Conservation (phyloP, 1,139 yeast genomes). For the Yamadazyma songkhlaensis region DNA sequence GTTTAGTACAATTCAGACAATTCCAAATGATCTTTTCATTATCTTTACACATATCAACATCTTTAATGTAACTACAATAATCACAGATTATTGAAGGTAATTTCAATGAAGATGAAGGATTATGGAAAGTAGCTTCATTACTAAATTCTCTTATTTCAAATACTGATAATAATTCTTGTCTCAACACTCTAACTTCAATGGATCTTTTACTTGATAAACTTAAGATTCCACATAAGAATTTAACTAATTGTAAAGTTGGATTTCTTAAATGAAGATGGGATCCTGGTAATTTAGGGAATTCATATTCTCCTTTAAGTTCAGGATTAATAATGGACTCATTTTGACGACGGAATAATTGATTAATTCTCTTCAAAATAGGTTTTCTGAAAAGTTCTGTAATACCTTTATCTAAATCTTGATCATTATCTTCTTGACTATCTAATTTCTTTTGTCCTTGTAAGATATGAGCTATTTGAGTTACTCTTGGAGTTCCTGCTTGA, state of each 20-base stretch:
- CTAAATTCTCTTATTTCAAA: constrained; percentile 86
- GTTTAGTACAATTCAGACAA: constrained; percentile 67
- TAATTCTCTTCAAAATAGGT: constrained; percentile 65
- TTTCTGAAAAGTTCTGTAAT: constrained; percentile 54
- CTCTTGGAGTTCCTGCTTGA: constrained; percentile 52
- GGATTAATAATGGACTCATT: constrained; percentile 71
- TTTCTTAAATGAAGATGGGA: constrained; percentile 58
- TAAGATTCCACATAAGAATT: constrained; percentile 70
- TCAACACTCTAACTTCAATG: constrained; percentile 70
- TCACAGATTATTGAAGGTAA: constrained; percentile 74
- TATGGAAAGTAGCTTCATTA: constrained; percentile 65
- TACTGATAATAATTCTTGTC: constrained; percentile 68
- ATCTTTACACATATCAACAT: constrained; percentile 80
- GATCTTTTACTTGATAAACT: constrained; percentile 61
- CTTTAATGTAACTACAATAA: constrained; percentile 71
- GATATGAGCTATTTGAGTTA: constrained; percentile 62
- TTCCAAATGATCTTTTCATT: constrained; percentile 51
- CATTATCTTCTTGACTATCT: constrained; percentile 24
- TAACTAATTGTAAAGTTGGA: constrained; percentile 79
- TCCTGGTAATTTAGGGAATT: constrained; percentile 73
- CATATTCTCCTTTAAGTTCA: constrained; percentile 60
- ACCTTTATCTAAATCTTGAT: constrained; percentile 34
- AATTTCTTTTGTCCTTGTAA: constrained; percentile 43
- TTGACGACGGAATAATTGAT: constrained; percentile 64
- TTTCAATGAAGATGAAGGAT: constrained; percentile 71